Percentiles rank a stretch among this genome's conserved stretches.
phyloP scores from a whole-genome alignment of 371 early-diverging fungal genomes.

The Mucor lusitanicus region DNA sequence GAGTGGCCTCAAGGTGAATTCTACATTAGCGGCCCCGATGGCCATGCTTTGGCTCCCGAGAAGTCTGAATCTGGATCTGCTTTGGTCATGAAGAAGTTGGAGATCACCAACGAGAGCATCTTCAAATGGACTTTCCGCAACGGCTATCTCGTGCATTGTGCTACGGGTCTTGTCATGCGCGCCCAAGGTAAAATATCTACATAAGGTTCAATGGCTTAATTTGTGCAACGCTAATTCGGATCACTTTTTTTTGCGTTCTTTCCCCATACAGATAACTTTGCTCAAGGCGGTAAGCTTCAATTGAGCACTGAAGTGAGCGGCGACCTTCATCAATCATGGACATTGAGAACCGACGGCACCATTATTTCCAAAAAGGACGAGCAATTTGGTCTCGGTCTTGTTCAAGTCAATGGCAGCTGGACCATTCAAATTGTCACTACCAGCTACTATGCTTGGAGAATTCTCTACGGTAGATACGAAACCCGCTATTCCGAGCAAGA shows the following conservation, averaged over 20 bases:
- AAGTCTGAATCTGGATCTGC: constrained; percentile 33
- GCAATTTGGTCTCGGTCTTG: constrained; percentile 31
- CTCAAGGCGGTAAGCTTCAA: constrained; percentile 27
- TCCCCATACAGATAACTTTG: constrained; percentile 20
- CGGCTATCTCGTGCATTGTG: constrained; percentile 51
- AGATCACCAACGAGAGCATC: constrained; percentile 5
- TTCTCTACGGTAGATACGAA: constrained; percentile 38
- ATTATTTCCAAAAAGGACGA: constrained; percentile 30
- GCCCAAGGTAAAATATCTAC: constrained; percentile 32
- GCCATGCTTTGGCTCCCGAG: constrained; percentile 34
- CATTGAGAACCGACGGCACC: constrained; percentile 38
- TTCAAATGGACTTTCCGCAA: constrained; percentile 50
- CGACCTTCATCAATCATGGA: constrained; percentile 40
- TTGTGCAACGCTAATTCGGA: constrained; percentile 5
- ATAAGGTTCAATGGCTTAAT: not conserved
- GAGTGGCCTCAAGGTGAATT: constrained; percentile 42
- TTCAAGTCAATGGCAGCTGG: constrained; percentile 26
- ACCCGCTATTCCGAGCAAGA: constrained; percentile 32
- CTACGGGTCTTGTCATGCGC: constrained; percentile 41
- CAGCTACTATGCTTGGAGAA: constrained; percentile 34
- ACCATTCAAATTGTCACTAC: constrained; percentile 25
- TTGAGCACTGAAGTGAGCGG: constrained; percentile 21
- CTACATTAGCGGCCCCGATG: constrained; percentile 35
- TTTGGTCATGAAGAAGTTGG: constrained; percentile 34
- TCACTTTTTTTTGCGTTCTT: not conserved